Evolutionary conservation across 2,329 filamentous ascomycete genomes (phyloP).

Genomic region (Leptoxyphium fumago): DNA sequence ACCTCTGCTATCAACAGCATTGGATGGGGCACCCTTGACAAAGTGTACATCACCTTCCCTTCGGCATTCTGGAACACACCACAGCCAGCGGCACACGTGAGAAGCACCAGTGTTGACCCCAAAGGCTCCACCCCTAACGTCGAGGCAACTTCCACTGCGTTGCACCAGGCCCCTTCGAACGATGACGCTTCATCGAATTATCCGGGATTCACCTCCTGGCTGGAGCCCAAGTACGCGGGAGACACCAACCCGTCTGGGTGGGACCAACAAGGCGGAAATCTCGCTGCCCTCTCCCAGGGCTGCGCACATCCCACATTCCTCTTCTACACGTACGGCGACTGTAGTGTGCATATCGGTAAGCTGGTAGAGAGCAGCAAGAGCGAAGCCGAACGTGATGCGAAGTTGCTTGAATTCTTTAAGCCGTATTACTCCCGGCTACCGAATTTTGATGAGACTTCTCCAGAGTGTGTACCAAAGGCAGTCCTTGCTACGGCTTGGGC

Average conservation of each 20-base stretch:
- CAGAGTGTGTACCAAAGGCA: slow-evolving; percentile 46
- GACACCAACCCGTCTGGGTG: slow-evolving; percentile 49
- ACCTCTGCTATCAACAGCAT: slow-evolving; percentile 47
- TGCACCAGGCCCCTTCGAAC: slow-evolving; percentile 15
- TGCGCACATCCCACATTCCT: slow-evolving; percentile 65
- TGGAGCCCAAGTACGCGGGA: slow-evolving; percentile 51
- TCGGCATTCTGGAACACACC: slow-evolving; percentile 53
- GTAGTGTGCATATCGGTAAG: slow-evolving; percentile 39
- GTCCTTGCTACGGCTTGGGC: slow-evolving; percentile 65
- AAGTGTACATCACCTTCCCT: slow-evolving; percentile 52
- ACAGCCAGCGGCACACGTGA: background rate
- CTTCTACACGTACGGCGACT: slow-evolving; percentile 62
- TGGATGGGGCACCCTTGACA: slow-evolving; percentile 57
- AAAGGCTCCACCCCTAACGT: slow-evolving; percentile 20
- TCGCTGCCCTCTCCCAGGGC: slow-evolving; percentile 47
- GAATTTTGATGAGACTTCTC: slow-evolving; percentile 40
- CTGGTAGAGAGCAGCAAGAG: slow-evolving; percentile 16
- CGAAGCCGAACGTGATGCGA: slow-evolving; percentile 35
- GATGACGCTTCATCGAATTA: slow-evolving; percentile 24
- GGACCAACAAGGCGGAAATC: slow-evolving; percentile 51
- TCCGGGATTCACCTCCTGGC: slow-evolving; percentile 62
- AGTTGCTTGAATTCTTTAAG: slow-evolving; percentile 51
- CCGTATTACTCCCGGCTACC: slow-evolving; percentile 69
- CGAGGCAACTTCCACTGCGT: slow-evolving; percentile 22
- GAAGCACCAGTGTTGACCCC: slow-evolving; percentile 2